phyloP scores from a whole-genome alignment of 2,329 filamentous ascomycete genomes.

The Fusarium sp. region DNA sequence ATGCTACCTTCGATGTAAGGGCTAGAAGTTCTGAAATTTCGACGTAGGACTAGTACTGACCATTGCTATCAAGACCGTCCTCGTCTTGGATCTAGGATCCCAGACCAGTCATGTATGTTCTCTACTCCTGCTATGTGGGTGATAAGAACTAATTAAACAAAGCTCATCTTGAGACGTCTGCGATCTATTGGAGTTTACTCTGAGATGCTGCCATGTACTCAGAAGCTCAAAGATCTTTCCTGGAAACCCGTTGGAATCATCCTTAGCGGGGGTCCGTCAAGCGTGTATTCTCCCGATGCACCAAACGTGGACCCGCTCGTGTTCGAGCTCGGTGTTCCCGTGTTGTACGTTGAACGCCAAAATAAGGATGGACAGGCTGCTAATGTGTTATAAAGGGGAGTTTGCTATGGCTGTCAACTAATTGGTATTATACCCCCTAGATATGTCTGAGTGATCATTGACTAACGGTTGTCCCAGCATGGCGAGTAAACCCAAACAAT shows the following conservation, averaged over 20 bases:
- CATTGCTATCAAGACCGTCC: neutral
- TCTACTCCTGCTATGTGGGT: neutral
- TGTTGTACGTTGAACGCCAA: neutral
- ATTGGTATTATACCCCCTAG: neutral
- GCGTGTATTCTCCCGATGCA: neutral
- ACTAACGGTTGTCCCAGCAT: neutral
- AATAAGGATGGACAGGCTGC: neutral
- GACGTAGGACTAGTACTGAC: neutral
- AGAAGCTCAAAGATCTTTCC: neutral
- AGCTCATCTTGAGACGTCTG: neutral
- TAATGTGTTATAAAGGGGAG: neutral
- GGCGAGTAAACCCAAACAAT: neutral
- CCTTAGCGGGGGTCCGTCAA: neutral
- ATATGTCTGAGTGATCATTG: neutral
- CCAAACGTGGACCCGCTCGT: neutral
- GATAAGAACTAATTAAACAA: neutral
- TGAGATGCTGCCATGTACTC: neutral
- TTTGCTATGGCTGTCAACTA: neutral
- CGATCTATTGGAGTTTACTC: neutral
- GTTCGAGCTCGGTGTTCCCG: neutral
- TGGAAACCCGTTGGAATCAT: neutral
- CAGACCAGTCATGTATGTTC: neutral
- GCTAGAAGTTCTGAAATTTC: neutral
- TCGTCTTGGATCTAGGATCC: neutral
- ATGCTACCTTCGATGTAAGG: neutral